Evolutionary conservation across 768 basidiomycete species (phyloP), one percentile per base, ranked within the genome.

Genomic region (Amanita subjunquillea): DNA sequence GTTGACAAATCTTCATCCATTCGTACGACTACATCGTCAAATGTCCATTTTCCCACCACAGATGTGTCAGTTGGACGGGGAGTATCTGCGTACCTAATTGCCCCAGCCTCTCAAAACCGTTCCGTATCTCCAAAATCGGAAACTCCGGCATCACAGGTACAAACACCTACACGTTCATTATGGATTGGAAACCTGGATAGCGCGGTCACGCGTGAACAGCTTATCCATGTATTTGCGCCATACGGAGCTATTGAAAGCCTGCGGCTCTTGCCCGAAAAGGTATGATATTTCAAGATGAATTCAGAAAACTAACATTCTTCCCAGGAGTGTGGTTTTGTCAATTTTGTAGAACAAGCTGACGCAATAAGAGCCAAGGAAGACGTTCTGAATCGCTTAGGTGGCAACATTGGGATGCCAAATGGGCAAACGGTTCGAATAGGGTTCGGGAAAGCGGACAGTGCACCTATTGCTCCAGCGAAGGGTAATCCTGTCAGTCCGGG

Each of bases 131-230:
- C 90, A 22, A 92, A 91, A 66, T 76, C 83, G 37, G 87, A 91
- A 67, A 75, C 69, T 32, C 74, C 78, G 40, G 73, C 79, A 34
- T 79, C 82, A 10, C 88, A 92, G 62, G 79, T 85, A 50, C 94
- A 97, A 69, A 86, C 91, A 38, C 95, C 96, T 34, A 95, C 95
- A 9, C 85, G 96, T 48, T 94, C 91, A 32, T 73, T 99, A 27
- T 99, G 96, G 95, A 96, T 99, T 63, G 96, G 96, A 46, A 98
- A 98, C 68, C 74, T 99, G 47, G 96, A 97, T 67, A 90, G 88
- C 58, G 87, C 87, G 50, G 90, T 95, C 51, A 92, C 92, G 2
- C 90, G 91, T 60, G 91, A 94, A 63, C 91, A 96, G 63, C 82
- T 99, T 51, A 90, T 96, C 52, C 85, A 89, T 58, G 91, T 96